A percentile compares a stretch with the other conserved stretches of the same genome.
Evolutionary conservation across 2,329 filamentous ascomycete species (phyloP).

Genomic region (Plectosphaerella plurivora): DNA sequence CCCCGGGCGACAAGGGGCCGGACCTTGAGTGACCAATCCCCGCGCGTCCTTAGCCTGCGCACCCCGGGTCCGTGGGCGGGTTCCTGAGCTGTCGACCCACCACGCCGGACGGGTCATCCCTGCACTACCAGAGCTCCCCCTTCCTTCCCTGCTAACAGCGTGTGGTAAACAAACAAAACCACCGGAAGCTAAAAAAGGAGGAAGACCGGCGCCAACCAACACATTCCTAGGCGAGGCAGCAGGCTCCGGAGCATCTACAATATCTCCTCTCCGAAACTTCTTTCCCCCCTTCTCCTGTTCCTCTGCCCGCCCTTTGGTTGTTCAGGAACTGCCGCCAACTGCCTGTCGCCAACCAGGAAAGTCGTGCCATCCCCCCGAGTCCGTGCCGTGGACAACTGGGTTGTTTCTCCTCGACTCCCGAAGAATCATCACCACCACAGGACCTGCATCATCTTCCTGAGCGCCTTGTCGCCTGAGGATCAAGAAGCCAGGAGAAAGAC

Average conservation of each 20-base stretch:
- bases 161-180: neutral
- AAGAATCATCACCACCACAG: too few relatives aligned
- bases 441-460: neutral
- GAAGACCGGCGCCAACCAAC: neutral
- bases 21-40: neutral
- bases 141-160: neutral
- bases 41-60: neutral
- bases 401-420: too few relatives aligned
- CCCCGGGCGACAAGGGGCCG: neutral
- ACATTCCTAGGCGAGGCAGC: constrained; percentile 3
- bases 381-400: too few relatives aligned
- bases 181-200: neutral
- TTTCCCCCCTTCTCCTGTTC: neutral
- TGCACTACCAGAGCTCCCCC: neutral
- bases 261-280: neutral
- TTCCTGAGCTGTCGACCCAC: too few relatives aligned
- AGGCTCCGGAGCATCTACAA: neutral
- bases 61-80: neutral
- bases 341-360: neutral
- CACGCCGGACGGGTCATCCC: neutral
- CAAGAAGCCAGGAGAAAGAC: too few relatives aligned
- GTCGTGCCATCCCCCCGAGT: neutral
- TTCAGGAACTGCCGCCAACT: too few relatives aligned
- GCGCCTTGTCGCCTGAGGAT: neutral
- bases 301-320: neutral